A percentile compares a stretch with the other conserved stretches of the same genome.
Conservation (phyloP, 108 stramenopile genomes). For the Cyclostephanos tholiformis region DNA sequence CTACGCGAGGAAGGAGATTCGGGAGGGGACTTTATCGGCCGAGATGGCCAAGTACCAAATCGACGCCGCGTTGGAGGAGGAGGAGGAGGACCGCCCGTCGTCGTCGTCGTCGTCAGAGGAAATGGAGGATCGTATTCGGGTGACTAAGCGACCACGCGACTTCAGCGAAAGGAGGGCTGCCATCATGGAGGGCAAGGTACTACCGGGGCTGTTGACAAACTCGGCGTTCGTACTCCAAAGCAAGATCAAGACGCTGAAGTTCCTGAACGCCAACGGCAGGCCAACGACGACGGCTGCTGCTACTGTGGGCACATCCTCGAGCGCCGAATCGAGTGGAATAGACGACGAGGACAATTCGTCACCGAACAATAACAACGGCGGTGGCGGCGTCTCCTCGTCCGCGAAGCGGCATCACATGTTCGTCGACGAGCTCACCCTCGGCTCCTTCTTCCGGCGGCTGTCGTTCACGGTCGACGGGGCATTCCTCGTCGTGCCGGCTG, state of each 20-base stretch:
- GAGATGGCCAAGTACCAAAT: constrained; percentile 53
- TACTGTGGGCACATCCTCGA: background rate
- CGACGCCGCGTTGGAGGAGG: background rate
- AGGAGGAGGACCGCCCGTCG: background rate
- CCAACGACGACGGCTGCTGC: background rate
- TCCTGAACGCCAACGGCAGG: constrained; percentile 10
- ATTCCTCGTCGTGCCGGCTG: constrained; percentile 89
- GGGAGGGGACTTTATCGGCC: constrained; percentile 51
- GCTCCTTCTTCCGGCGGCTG: constrained; percentile 92
- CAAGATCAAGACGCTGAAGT: constrained; percentile 47
- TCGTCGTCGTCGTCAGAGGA: background rate
- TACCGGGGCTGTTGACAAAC: constrained; percentile 19
- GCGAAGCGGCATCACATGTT: constrained; percentile 64
- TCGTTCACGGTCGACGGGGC: constrained; percentile 91
- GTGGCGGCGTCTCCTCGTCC: constrained; percentile 4
- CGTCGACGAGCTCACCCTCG: constrained; percentile 86
- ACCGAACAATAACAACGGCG: no score
- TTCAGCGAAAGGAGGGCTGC: constrained; percentile 32
- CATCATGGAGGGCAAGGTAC: constrained; percentile 18
- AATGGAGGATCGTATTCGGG: constrained; percentile 19
- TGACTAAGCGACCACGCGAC: constrained; percentile 9
- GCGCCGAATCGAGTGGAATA: background rate
- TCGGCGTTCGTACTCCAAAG: constrained; percentile 38
- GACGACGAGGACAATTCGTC: background rate
- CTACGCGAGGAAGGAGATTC: constrained; percentile 58